Conservation (phyloP, 352 stramenopile genomes). For the Globisporangium viniferum region DNA sequence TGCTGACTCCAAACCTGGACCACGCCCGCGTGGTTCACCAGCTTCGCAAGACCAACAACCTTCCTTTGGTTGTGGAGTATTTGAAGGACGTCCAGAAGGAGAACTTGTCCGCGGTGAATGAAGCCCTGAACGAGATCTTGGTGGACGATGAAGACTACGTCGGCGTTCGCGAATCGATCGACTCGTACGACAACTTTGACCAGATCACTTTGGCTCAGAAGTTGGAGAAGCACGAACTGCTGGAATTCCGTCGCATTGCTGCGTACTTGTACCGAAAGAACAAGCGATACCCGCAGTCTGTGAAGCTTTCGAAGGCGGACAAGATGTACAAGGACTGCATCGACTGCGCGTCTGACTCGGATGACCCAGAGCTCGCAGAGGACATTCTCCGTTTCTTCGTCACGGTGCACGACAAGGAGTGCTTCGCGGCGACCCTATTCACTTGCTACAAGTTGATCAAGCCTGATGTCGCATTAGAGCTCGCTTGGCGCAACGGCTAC, state of each 20-base stretch:
- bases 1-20: constrained; percentile 98
- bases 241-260: constrained; percentile 99
- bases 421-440: constrained; percentile 98
- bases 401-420: constrained; percentile 98
- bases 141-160: constrained; percentile 99
- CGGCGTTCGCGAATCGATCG: constrained; percentile 95
- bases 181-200: constrained; percentile 99
- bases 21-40: constrained; percentile 98
- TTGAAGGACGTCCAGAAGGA: constrained; percentile 98
- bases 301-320: constrained; percentile 99
- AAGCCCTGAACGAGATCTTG: constrained; percentile 97
- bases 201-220: constrained; percentile 98
- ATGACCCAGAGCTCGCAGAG: constrained; percentile 95
- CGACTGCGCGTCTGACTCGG: constrained; percentile 96
- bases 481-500: constrained; percentile 99
- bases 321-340: constrained; percentile 99
- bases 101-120: constrained; percentile 98
- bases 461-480: constrained; percentile 98
- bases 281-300: constrained; percentile 97
- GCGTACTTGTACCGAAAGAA: constrained; percentile 99
- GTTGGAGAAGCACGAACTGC: constrained; percentile 98
- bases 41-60: constrained; percentile 95
- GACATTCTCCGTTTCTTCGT: constrained; percentile 99
- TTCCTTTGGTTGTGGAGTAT: constrained; percentile 97
- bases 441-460: constrained; percentile 99